These are phyloP conservation scores for Colletotrichum eremochloae DNA, from an alignment of 2,329 filamentous ascomycete genomes.

Conservation along the genomic window DNA sequence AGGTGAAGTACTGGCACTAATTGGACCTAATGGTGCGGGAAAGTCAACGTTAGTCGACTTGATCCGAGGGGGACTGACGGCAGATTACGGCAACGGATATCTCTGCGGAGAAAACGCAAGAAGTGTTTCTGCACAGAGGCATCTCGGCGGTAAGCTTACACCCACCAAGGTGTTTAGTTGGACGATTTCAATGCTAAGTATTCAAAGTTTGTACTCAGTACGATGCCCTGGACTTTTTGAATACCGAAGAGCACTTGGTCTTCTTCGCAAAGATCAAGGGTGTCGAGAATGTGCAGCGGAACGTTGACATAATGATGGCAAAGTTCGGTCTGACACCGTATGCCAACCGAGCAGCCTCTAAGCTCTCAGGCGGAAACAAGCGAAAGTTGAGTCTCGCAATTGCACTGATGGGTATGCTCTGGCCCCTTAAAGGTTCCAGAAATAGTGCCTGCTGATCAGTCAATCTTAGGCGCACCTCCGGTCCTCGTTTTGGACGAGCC, in stretches of 20 bases:
- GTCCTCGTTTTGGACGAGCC: conserved; percentile 78
- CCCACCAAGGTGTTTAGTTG: conserved; percentile 70
- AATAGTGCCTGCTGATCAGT: not conserved
- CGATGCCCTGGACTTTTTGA: conserved; percentile 81
- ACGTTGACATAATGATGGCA: conserved; percentile 73
- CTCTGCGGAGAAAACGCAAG: conserved; percentile 61
- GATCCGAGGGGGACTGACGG: conserved; percentile 79
- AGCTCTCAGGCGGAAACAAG: conserved; percentile 82
- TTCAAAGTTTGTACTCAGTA: conserved; percentile 75
- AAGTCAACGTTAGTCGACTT: conserved; percentile 81
- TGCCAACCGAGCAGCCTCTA: conserved; percentile 72
- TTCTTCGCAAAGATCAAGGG: conserved; percentile 82
- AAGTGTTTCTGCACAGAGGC: conserved; percentile 72
- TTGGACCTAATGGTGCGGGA: conserved; percentile 83
- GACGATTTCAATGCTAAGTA: no score
- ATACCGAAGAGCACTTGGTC: conserved; percentile 76
- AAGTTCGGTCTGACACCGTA: conserved; percentile 76
- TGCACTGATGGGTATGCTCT: conserved; percentile 80
- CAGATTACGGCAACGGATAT: conserved; percentile 74
- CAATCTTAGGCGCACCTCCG: not conserved
- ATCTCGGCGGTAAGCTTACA: conserved; percentile 67
- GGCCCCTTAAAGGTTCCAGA: conserved; percentile 31
- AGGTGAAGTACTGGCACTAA: conserved; percentile 79
- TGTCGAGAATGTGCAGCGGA: conserved; percentile 71
- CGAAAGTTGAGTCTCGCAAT: conserved; percentile 81